These are phyloP conservation scores for Mrakia blollopis DNA, from an alignment of 768 basidiomycete species.

Conservation along the genomic window DNA sequence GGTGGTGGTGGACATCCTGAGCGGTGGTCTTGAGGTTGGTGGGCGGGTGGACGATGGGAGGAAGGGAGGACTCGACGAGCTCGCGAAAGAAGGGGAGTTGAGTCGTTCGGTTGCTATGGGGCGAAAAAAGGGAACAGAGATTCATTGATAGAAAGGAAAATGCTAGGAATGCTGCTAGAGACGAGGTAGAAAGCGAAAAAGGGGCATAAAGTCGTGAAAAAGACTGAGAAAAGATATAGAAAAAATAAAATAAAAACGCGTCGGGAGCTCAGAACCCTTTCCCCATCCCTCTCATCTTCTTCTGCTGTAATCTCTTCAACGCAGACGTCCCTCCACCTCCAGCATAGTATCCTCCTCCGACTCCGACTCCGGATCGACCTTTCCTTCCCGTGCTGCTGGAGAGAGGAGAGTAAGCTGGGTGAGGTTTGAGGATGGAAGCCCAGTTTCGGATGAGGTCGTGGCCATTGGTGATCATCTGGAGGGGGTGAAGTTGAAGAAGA, in stretches of 20 bases:
- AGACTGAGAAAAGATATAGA: no score
- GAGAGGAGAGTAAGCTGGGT: not conserved
- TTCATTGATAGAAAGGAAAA: no score
- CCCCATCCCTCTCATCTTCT: not conserved
- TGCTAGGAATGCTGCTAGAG: no score
- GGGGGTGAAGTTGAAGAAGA: not conserved
- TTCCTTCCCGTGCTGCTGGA: not conserved
- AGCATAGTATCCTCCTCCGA: not conserved
- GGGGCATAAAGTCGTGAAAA: no score
- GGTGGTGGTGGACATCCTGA: not conserved
- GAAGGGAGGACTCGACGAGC: not conserved
- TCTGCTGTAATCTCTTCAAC: not conserved
- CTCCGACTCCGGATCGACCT: not conserved
- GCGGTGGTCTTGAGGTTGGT: not conserved
- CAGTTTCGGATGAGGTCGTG: slow-evolving; percentile 14
- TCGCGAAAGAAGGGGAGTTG: not conserved
- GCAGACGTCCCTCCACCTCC: not conserved
- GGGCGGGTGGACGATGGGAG: not conserved
- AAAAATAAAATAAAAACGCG: not conserved
- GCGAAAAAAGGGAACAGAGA: not conserved
- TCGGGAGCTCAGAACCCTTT: not conserved
- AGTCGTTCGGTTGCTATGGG: no score
- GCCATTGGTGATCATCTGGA: slow-evolving; percentile 7
- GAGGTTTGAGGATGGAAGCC: not conserved
- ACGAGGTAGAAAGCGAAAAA: no score